phyloP scores from a whole-genome alignment of 1,284 basidiomycete genomes.

The Leucoagaricus sp. region DNA sequence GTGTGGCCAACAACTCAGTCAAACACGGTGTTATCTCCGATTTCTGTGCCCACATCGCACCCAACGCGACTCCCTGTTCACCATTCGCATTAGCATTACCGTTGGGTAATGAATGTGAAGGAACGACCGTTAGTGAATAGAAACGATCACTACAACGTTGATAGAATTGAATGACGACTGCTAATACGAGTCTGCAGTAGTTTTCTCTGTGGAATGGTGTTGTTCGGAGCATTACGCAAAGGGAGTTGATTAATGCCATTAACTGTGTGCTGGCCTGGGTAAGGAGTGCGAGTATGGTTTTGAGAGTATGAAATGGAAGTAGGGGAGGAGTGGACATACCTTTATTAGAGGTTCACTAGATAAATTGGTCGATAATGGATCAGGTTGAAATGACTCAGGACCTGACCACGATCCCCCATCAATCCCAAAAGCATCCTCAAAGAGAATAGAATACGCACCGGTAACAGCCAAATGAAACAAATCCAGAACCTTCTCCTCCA shows the following conservation, averaged over 20 bases:
- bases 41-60: constrained; percentile 86
- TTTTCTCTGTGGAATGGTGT: constrained; percentile 97
- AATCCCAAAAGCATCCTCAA: not conserved
- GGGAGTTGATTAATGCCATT: constrained; percentile 88
- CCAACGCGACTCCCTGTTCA: constrained; percentile 55
- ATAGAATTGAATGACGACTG: constrained; percentile 97
- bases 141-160: constrained; percentile 91
- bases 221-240: constrained; percentile 89
- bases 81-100: no score
- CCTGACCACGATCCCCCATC: constrained; percentile 39
- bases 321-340: constrained; percentile 40
- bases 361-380: constrained; percentile 61
- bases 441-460: constrained; percentile 43
- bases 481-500: constrained; percentile 92
- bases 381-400: constrained; percentile 83
- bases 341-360: constrained; percentile 79
- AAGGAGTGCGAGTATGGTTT: not conserved
- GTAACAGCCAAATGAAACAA: constrained; percentile 87
- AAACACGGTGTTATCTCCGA: constrained; percentile 78
- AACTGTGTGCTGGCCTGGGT: constrained; percentile 78
- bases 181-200: constrained; percentile 91
- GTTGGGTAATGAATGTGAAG: constrained; percentile 31
- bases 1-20: constrained; percentile 52
- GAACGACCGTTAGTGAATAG: constrained; percentile 60
- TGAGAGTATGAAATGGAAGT: not conserved